phyloP scores from a whole-genome alignment of 306 rosid species.

The Medicago lupulina region DNA sequence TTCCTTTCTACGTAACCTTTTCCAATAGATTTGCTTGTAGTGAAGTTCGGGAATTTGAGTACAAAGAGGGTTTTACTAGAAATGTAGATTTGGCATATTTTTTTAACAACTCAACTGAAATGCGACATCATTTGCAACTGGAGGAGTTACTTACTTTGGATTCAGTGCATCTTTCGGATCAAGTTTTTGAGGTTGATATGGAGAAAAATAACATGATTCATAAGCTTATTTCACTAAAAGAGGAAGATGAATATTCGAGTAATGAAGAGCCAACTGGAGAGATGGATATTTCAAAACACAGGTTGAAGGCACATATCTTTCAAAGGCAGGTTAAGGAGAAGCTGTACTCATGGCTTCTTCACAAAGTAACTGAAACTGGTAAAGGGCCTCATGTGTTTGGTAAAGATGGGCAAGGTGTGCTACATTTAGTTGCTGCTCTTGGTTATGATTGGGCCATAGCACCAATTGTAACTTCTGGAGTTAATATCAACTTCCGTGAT shows the following conservation, averaged over 20 bases:
- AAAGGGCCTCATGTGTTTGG: conserved; percentile 80
- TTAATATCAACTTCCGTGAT: conserved; percentile 85
- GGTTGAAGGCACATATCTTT: conserved; percentile 51
- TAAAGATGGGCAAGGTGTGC: conserved; percentile 72
- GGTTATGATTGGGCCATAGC: conserved; percentile 85
- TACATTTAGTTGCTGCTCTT: conserved; percentile 88
- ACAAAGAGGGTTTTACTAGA: conserved; percentile 49
- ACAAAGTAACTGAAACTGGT: conserved; percentile 67
- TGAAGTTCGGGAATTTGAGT: conserved; percentile 88
- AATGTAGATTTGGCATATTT: conserved; percentile 51
- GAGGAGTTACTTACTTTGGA: conserved; percentile 58
- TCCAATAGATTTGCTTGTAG: conserved; percentile 93
- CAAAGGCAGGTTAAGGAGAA: conserved; percentile 69
- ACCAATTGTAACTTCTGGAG: conserved; percentile 76
- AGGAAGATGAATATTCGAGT: conserved; percentile 65
- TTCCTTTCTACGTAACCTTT: conserved; percentile 85
- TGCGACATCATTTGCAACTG: conserved; percentile 55
- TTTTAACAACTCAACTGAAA: conserved; percentile 54
- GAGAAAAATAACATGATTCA: conserved; percentile 57
- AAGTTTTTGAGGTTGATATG: conserved; percentile 47
- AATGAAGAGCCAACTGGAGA: conserved; percentile 51
- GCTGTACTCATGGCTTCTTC: conserved; percentile 82
- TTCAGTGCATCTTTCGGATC: conserved; percentile 44
- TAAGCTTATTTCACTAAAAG: conserved; percentile 70
- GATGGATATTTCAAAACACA: conserved; percentile 47